Conservation (phyloP, 495 filamentous ascomycete genomes). For the Podospora pseudoanserina region DNA sequence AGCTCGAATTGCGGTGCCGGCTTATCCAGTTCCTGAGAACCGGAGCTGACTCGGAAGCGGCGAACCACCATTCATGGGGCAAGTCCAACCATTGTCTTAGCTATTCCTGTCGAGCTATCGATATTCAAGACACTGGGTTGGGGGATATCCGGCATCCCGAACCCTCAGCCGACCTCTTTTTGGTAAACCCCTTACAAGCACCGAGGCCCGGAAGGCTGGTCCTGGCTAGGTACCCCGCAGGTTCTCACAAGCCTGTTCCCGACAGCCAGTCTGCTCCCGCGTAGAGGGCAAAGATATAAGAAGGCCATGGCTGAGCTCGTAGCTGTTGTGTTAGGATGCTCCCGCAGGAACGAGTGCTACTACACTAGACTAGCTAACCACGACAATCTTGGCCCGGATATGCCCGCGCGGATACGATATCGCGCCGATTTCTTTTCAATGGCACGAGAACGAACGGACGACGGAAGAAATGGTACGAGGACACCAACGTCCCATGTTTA, state of each 20-base stretch:
- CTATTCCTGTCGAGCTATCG: not conserved
- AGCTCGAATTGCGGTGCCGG: not conserved
- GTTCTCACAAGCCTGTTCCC: not conserved
- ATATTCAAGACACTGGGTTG: not conserved
- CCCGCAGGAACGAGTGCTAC: too few relatives aligned
- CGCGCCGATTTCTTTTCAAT: not conserved
- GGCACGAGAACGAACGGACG: constrained; percentile 9
- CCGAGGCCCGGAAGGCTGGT: not conserved
- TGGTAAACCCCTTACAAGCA: not conserved
- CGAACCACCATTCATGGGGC: not conserved
- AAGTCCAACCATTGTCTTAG: not conserved
- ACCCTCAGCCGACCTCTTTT: not conserved
- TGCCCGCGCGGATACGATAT: not conserved
- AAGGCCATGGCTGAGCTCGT: too few relatives aligned
- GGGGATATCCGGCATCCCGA: not conserved
- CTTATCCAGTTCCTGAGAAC: not conserved
- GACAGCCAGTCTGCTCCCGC: too few relatives aligned
- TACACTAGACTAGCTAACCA: too few relatives aligned
- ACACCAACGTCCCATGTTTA: not conserved
- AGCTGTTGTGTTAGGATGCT: too few relatives aligned
- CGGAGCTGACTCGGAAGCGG: constrained; percentile 3
- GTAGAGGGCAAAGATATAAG: too few relatives aligned
- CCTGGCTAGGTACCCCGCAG: not conserved
- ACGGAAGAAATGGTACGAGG: constrained; percentile 2
- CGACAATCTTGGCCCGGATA: too few relatives aligned